These are phyloP conservation scores for Ophiostoma sp. DNA, from an alignment of 2,329 filamentous ascomycete genomes.

Conservation along the genomic window DNA sequence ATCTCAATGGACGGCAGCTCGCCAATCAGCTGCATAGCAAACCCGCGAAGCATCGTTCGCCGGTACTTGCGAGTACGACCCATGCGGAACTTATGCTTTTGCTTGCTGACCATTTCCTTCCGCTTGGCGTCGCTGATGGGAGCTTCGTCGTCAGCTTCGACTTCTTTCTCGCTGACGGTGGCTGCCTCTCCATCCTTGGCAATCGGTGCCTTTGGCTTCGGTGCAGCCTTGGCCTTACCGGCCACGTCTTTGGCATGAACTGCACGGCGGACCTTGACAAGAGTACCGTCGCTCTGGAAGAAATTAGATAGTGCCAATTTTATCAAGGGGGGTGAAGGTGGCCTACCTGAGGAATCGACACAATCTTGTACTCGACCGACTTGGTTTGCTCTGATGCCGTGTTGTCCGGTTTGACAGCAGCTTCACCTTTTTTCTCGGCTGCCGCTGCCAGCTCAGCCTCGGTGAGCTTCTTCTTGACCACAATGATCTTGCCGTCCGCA, in stretches of 20 bases:
- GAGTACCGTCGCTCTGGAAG: neutral
- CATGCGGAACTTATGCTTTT: neutral
- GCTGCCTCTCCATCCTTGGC: neutral
- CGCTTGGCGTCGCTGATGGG: neutral
- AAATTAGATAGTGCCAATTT: neutral
- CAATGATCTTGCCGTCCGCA: slow-evolving; percentile 18
- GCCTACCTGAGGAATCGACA: neutral
- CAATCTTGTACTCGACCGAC: slow-evolving; percentile 18
- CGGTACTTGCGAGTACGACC: neutral
- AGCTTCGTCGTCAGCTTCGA: neutral
- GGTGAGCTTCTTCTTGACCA: slow-evolving; percentile 21
- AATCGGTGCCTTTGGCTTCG: neutral
- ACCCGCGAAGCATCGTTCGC: neutral
- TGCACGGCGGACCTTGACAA: neutral
- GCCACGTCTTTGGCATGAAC: neutral
- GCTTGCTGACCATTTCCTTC: neutral
- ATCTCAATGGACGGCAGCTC: slow-evolving; percentile 9
- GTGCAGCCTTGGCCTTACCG: neutral
- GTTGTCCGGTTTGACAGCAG: neutral
- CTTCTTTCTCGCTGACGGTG: neutral
- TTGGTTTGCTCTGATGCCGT: slow-evolving; percentile 12
- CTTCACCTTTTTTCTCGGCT: neutral
- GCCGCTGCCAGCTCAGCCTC: neutral
- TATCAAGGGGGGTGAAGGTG: neutral
- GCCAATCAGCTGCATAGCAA: slow-evolving; percentile 6